phyloP scores from a whole-genome alignment of 441 rosid species.

The Populus hybrid region DNA sequence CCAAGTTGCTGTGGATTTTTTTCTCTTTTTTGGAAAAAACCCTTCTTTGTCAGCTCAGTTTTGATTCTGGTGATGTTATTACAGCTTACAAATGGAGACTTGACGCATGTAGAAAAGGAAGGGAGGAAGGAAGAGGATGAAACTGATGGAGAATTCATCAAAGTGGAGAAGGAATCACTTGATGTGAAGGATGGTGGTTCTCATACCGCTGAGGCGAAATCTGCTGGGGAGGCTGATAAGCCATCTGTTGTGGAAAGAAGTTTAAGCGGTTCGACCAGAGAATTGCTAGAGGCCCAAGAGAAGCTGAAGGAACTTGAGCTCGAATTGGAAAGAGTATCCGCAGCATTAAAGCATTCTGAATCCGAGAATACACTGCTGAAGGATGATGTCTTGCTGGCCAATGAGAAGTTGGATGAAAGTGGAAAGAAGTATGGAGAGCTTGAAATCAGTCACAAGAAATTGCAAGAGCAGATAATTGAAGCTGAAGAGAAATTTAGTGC shows the following conservation, averaged over 20 bases:
- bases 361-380: conserved; percentile 56
- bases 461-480: conserved; percentile 67
- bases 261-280: conserved; percentile 59
- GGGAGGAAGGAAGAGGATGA: conserved; percentile 81
- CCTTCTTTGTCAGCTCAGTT: neutral
- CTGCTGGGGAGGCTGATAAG: conserved; percentile 29
- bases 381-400: conserved; percentile 53
- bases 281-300: conserved; percentile 77
- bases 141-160: conserved; percentile 88
- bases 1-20: neutral
- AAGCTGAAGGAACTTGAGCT: conserved; percentile 71
- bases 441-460: conserved; percentile 54
- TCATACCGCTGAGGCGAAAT: conserved; percentile 26
- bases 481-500: conserved; percentile 59
- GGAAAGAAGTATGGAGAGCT: conserved; percentile 63
- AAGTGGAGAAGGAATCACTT: conserved; percentile 82
- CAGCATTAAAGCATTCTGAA: conserved; percentile 64
- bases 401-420: conserved; percentile 58
- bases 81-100: conserved; percentile 52
- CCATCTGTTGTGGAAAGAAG: conserved; percentile 47
- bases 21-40: neutral
- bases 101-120: conserved; percentile 39
- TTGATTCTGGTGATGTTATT: conserved; percentile 21
- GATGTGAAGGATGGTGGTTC: conserved; percentile 55
- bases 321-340: conserved; percentile 72